phyloP scores from a whole-genome alignment of 495 filamentous ascomycete species.

The Penicillium macrosclerotiorum region DNA sequence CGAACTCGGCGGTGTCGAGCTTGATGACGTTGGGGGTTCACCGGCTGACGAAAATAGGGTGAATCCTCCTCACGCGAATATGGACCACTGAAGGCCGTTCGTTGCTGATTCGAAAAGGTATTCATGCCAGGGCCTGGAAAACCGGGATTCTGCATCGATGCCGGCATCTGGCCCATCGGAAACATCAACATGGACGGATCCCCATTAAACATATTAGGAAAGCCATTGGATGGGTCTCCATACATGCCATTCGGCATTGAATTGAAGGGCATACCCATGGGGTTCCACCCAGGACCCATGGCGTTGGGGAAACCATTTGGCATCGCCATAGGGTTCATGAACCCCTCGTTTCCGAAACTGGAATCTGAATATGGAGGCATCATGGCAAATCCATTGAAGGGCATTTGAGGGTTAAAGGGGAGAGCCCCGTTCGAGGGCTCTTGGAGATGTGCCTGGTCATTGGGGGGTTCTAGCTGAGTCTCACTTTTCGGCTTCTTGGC shows the following conservation, averaged over 20 bases:
- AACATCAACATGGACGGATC: constrained; percentile 43
- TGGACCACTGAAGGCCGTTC: constrained; percentile 60
- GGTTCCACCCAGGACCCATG: constrained; percentile 44
- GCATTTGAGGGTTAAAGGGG: constrained; percentile 35
- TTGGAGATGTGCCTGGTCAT: background rate
- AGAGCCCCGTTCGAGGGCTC: constrained; percentile 13
- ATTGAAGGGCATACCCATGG: constrained; percentile 52
- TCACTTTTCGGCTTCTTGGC: constrained; percentile 40
- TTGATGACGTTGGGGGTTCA: constrained; percentile 91
- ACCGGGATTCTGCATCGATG: constrained; percentile 28
- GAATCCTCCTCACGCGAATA: constrained; percentile 77
- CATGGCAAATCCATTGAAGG: constrained; percentile 27
- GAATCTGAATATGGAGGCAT: constrained; percentile 43
- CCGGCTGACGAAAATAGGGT: constrained; percentile 92
- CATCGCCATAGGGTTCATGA: constrained; percentile 57
- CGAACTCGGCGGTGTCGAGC: constrained; percentile 72
- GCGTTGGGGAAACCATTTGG: constrained; percentile 42
- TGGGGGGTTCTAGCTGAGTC: constrained; percentile 1
- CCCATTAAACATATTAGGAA: constrained; percentile 40
- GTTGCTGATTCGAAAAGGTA: constrained; percentile 70
- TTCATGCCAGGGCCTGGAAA: constrained; percentile 38
- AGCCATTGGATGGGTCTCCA: constrained; percentile 39
- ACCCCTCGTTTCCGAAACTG: constrained; percentile 40
- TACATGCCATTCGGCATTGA: constrained; percentile 45
- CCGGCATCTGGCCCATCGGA: constrained; percentile 32